Base-by-base conservation (phyloP, 768 basidiomycete species). In the Paxillus involutus region DNA sequence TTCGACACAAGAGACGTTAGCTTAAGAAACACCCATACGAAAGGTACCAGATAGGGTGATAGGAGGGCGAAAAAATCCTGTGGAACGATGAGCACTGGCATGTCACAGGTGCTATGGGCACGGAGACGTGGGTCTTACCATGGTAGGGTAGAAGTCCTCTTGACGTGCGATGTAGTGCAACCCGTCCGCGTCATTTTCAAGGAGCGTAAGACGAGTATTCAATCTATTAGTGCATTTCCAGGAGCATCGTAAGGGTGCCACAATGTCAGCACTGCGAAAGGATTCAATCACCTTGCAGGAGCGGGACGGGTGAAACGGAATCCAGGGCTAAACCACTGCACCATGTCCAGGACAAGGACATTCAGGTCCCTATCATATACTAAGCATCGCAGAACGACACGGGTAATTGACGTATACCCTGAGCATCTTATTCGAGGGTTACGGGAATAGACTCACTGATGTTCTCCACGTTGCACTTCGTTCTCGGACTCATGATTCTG, bases 111-210 rank as follows among this genome's bases (percentile, higher is more conserved):
- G 12, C 35, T 35, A 12, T 4, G 13, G 35, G 12, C 35, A 32
- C 4, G 12, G 35, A 35, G 13, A 6, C 12, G 32, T 26, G 11
- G 12, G 1, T 26, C 58, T 17, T 52, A 79, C 82, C 54, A 81
- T 79, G 3, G 84, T 75, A 59, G 81, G 80, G 56, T 79, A 80
- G 51, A 82, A 78, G 61, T 85, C 83, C 59, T 87, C 83, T 58
- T 88, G 84, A 48, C 71, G 65, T 1, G 69, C 59, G 44, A 88
- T 85, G 45, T 77, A 76, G 60, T 75, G 74, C 3, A 67, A 47
- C 1, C 66, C 73, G 17, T 69, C 63, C 41, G n/a, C n/a, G n/a
- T n/a, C n/a, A n/a, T 67, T 65, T 63, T 82, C 74, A 43, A 68
- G 73, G n/a, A 88, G 75, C 3, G 72, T 78, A 42, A 88, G 61